Evolutionary conservation across 768 basidiomycete genomes (phyloP).

Genomic region (Mycena vitilis): DNA sequence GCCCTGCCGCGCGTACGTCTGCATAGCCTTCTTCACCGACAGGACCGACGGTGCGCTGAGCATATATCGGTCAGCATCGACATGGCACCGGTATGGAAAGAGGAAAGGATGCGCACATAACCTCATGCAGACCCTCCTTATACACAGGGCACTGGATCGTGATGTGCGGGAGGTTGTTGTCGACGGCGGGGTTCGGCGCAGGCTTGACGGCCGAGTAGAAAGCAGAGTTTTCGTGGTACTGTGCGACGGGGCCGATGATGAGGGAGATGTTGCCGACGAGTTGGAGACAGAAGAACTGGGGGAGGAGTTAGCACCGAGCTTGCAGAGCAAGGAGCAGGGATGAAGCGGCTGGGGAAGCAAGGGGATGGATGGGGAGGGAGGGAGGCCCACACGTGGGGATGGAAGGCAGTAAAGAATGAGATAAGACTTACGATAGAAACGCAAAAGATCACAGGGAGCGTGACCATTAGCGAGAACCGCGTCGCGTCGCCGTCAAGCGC

Average conservation of each 20-base stretch:
- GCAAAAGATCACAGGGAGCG: conserved; percentile 80
- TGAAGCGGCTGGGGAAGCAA: no score
- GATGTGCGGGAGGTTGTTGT: conserved; percentile 78
- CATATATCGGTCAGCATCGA: conserved; percentile 23
- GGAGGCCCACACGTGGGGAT: no score
- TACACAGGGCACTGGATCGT: conserved; percentile 90
- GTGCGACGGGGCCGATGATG: conserved; percentile 84
- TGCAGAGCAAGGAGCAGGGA: no score
- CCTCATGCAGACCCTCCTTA: conserved; percentile 81
- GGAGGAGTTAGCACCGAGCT: no score
- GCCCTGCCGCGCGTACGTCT: conserved; percentile 88
- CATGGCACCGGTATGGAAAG: neutral
- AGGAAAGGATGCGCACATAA: conserved; percentile 64
- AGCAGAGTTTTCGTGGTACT: conserved; percentile 85
- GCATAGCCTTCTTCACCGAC: conserved; percentile 86
- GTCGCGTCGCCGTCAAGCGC: conserved; percentile 70
- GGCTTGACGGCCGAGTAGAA: conserved; percentile 83
- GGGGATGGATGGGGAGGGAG: no score
- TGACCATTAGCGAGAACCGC: conserved; percentile 74
- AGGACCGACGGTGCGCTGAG: conserved; percentile 76
- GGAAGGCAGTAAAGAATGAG: neutral
- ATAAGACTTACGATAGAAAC: conserved; percentile 69
- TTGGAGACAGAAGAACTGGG: conserved; percentile 82
- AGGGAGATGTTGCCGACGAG: conserved; percentile 74
- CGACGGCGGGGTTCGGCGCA: conserved; percentile 72